These are phyloP conservation scores for Cymbopogon flexuosus DNA, from an alignment of 202 grass and related monocot species.

Conservation along the genomic window DNA sequence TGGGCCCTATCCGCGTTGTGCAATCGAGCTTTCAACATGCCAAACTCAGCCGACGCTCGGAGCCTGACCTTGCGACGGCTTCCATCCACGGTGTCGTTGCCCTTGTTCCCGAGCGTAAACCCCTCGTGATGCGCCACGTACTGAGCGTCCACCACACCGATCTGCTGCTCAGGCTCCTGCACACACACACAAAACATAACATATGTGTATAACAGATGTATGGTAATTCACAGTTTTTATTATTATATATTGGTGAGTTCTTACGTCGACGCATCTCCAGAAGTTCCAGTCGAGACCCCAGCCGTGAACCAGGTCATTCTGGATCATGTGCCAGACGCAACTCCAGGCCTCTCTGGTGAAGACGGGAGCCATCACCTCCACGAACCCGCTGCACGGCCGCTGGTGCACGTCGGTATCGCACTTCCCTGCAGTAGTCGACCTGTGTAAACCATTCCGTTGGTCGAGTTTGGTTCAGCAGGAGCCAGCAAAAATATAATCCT, in stretches of 20 bases:
- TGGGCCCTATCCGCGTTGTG: background rate
- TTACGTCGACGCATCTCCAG: conserved; percentile 62
- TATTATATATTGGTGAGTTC: too few relatives aligned
- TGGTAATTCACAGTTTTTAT: too few relatives aligned
- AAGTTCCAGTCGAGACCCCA: conserved; percentile 71
- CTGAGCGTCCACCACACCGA: conserved; percentile 65
- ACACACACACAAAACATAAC: too few relatives aligned
- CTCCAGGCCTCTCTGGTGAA: too few relatives aligned
- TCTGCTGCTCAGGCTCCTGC: conserved; percentile 53
- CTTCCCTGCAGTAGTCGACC: too few relatives aligned
- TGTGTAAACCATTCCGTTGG: too few relatives aligned
- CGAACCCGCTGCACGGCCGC: background rate
- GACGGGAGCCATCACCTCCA: too few relatives aligned
- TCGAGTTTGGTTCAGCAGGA: too few relatives aligned
- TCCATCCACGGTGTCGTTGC: background rate
- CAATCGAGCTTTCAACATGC: background rate
- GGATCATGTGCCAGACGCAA: conserved; percentile 19
- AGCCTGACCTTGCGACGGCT: background rate
- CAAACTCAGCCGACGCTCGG: background rate
- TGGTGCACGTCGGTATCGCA: too few relatives aligned
- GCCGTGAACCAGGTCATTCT: conserved; percentile 84
- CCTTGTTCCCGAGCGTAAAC: background rate
- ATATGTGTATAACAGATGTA: too few relatives aligned
- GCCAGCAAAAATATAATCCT: too few relatives aligned
- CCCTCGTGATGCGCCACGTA: conserved; percentile 44